phyloP scores from a whole-genome alignment of 768 basidiomycete genomes.

The Symmetrospora coprosmae region DNA sequence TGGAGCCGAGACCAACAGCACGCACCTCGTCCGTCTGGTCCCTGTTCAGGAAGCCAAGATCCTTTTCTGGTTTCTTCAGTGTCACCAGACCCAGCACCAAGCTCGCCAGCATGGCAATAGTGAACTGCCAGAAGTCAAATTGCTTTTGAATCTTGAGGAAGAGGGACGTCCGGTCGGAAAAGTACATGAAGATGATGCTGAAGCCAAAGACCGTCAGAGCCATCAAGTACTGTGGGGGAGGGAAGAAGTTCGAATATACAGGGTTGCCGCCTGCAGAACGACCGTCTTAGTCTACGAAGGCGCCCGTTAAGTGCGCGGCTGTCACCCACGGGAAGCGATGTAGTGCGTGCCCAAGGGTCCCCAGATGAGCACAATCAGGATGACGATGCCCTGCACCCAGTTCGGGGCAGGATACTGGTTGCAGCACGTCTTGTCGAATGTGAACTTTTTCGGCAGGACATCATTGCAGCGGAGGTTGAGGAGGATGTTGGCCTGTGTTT shows the following conservation, averaged over 20 bases:
- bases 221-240: conserved; percentile 39
- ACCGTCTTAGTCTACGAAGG: too few relatives aligned
- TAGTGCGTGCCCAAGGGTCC: conserved; percentile 45
- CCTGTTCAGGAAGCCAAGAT: conserved; percentile 74
- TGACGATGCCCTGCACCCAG: conserved; percentile 45
- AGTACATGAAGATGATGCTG: conserved; percentile 54
- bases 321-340: conserved; percentile 32
- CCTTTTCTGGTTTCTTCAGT: conserved; percentile 54
- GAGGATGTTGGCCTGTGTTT: conserved; percentile 59
- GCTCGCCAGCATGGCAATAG: conserved; percentile 45
- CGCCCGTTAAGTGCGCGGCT: too few relatives aligned
- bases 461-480: conserved; percentile 72
- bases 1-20: too few relatives aligned
- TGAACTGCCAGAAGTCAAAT: conserved; percentile 56
- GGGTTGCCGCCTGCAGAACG: background rate
- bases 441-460: conserved; percentile 48
- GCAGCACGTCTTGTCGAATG: conserved; percentile 63
- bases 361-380: conserved; percentile 43
- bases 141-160: conserved; percentile 85
- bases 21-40: conserved; percentile 69
- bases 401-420: conserved; percentile 57
- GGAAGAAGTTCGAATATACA: conserved; percentile 26
- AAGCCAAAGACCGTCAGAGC: conserved; percentile 52
- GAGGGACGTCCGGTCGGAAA: conserved; percentile 69
- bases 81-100: conserved; percentile 52